Evolutionary conservation across 192 early-diverging fungal species (phyloP).

Genomic region (Umbelopsis vinacea): DNA sequence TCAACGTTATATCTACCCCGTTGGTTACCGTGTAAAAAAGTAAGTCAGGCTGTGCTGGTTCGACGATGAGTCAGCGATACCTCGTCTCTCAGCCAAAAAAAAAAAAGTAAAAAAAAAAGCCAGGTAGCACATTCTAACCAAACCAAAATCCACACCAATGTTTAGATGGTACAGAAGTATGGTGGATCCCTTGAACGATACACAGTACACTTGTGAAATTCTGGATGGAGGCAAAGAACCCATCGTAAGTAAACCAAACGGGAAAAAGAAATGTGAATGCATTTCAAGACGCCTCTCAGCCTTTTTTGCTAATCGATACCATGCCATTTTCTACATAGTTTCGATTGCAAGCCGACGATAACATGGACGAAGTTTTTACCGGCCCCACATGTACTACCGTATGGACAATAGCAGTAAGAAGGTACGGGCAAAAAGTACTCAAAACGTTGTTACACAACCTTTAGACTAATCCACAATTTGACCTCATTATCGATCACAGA

Average conservation of each 20-base stretch:
- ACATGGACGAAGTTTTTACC: constrained; percentile 66
- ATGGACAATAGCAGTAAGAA: constrained; percentile 82
- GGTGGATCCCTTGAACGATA: constrained; percentile 52
- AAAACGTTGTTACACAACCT: neutral
- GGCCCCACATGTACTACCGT: constrained; percentile 84
- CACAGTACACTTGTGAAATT: constrained; percentile 77
- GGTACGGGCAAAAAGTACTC: constrained; percentile 18
- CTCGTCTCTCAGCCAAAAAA: too few species aligned
- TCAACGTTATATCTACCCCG: constrained; percentile 91
- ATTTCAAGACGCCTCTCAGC: too few species aligned
- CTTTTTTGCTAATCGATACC: constrained; percentile 1
- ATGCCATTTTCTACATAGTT: constrained; percentile 56
- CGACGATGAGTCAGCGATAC: neutral
- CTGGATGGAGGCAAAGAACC: constrained; percentile 82
- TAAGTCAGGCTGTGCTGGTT: constrained; percentile 24
- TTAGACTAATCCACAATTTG: neutral
- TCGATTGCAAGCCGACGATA: constrained; percentile 84
- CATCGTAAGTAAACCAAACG: constrained; percentile 31
- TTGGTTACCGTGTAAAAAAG: constrained; percentile 78
- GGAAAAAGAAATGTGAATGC: too few species aligned
- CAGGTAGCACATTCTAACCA: too few species aligned
- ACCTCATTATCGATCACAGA: constrained; percentile 28
- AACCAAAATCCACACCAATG: constrained; percentile 9
- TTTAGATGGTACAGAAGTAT: constrained; percentile 59
- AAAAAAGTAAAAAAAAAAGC: too few species aligned